Evolutionary conservation across 2,329 filamentous ascomycete genomes (phyloP).

Genomic region (Colletotrichum sp.): DNA sequence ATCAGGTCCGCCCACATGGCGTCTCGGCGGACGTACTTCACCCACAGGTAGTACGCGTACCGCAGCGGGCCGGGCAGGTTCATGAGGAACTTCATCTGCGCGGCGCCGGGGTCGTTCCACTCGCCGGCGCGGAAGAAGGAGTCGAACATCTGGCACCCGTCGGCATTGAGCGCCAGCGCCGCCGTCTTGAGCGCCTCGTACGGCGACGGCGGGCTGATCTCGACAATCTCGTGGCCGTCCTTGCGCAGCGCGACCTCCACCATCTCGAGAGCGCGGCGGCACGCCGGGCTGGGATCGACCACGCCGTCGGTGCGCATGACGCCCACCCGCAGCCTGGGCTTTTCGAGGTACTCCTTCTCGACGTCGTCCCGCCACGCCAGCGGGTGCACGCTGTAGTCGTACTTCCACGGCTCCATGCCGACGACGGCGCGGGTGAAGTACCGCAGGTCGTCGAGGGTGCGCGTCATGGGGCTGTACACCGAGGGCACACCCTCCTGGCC

Average conservation of each 20-base stretch:
- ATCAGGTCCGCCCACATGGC: constrained; percentile 80
- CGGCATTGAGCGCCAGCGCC: constrained; percentile 81
- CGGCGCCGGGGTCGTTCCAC: constrained; percentile 78
- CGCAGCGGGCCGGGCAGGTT: constrained; percentile 75
- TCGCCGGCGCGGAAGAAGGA: constrained; percentile 80
- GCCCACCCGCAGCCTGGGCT: constrained; percentile 73
- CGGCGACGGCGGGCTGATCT: constrained; percentile 68
- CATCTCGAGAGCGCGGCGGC: constrained; percentile 74
- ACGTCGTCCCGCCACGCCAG: constrained; percentile 76
- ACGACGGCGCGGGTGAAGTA: constrained; percentile 86
- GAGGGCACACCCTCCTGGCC: constrained; percentile 90
- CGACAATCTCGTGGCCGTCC: constrained; percentile 77
- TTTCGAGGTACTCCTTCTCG: constrained; percentile 63
- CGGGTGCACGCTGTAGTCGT: constrained; percentile 85
- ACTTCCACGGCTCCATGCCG: constrained; percentile 85
- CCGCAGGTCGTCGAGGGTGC: constrained; percentile 79
- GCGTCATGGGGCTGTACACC: constrained; percentile 91
- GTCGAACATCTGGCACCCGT: constrained; percentile 82
- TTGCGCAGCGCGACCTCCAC: constrained; percentile 71
- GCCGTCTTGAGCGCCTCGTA: constrained; percentile 80
- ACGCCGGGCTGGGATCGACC: constrained; percentile 86
- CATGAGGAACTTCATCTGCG: constrained; percentile 77
- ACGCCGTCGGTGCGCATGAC: constrained; percentile 82
- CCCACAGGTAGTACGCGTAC: constrained; percentile 87
- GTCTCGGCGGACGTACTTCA: constrained; percentile 83